Percentiles rank a stretch among this genome's conserved stretches.
Conservation (phyloP, 139 green algal genomes). For the Chlorella sorokiniana region DNA sequence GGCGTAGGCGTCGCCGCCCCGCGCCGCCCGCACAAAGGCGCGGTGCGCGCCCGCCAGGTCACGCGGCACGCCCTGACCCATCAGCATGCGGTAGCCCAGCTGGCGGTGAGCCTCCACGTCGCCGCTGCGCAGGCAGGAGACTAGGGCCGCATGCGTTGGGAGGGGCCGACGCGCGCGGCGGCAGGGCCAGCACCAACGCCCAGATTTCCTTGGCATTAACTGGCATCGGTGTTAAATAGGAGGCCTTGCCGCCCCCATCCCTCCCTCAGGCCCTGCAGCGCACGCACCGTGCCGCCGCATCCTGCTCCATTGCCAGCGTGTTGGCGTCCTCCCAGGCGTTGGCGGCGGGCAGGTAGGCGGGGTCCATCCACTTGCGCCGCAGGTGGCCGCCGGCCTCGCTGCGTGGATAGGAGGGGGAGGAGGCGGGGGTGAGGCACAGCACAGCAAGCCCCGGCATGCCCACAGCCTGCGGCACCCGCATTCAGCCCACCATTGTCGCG, state of each 20-base stretch:
- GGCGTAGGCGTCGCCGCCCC: constrained; percentile 1
- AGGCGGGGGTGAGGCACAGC: neutral
- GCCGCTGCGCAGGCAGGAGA: constrained; percentile 5
- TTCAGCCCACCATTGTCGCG: neutral
- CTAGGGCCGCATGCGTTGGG: neutral
- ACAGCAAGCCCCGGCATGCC: neutral
- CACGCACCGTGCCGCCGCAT: neutral
- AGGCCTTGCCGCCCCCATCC: neutral
- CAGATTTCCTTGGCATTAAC: no score
- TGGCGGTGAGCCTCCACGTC: constrained; percentile 20
- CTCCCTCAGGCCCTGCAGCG: neutral
- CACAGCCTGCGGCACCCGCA: neutral
- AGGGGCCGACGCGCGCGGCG: neutral
- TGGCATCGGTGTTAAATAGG: no score
- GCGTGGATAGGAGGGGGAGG: neutral
- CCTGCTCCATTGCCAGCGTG: constrained; percentile 8
- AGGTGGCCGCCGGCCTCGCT: constrained; percentile 10
- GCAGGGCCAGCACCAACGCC: no score
- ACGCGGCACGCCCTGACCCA: constrained; percentile 13
- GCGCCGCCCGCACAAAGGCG: neutral
- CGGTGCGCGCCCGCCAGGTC: constrained; percentile 17
- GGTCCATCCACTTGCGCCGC: constrained; percentile 26
- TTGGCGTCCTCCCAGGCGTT: constrained; percentile 20
- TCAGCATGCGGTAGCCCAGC: constrained; percentile 38
- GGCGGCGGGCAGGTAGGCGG: neutral